Evolutionary conservation across 176 grass and related monocot genomes (phyloP).

Genomic region (Raddia distichophylla): DNA sequence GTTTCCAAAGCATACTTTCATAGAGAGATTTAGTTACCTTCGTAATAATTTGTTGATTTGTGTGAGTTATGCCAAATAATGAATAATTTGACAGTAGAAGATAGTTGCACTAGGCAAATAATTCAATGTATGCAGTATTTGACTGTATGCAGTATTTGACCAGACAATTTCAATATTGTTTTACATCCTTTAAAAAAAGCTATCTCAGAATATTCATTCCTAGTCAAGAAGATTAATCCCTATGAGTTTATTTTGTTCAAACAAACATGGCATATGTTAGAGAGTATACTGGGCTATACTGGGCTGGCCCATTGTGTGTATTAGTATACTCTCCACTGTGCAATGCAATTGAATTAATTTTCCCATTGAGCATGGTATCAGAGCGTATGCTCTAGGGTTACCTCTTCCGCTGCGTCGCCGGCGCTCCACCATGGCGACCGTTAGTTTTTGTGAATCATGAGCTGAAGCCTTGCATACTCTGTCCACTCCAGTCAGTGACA

Average conservation of each 20-base stretch:
- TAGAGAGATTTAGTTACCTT: not conserved
- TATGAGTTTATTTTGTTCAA: not conserved
- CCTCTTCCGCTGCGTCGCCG: no score
- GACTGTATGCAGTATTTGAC: slow-evolving; percentile 1
- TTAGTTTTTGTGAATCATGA: not conserved
- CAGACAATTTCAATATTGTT: not conserved
- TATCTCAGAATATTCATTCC: not conserved
- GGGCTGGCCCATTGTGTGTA: no score
- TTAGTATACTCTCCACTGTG: no score
- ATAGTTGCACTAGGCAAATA: not conserved
- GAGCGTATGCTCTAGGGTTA: no score
- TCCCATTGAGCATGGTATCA: no score
- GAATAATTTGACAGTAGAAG: not conserved
- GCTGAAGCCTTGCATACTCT: not conserved
- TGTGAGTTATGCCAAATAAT: not conserved
- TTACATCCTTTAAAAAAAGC: not conserved
- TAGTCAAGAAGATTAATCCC: not conserved
- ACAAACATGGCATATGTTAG: not conserved
- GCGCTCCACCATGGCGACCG: no score
- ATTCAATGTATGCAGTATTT: not conserved
- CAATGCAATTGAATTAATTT: no score
- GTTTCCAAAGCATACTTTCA: not conserved
- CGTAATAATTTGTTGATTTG: not conserved
- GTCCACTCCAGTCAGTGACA: not conserved
- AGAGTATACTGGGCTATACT: no score